phyloP scores from a whole-genome alignment of 2,329 filamentous ascomycete species.

The Paracoccidioides brasiliensis region DNA sequence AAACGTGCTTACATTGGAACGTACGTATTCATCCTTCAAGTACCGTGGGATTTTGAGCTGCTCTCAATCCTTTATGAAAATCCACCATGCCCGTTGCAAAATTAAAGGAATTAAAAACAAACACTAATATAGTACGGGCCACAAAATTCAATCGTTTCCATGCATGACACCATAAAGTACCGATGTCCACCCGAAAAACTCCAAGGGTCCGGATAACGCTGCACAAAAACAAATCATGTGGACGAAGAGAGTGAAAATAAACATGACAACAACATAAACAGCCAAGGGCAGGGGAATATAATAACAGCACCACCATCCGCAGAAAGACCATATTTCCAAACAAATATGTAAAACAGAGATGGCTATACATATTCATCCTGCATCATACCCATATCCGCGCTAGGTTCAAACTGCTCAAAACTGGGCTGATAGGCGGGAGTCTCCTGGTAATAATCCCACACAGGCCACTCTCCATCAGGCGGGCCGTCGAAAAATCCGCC shows the following conservation, averaged over 20 bases:
- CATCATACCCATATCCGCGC: conserved; percentile 7
- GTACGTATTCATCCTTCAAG: not conserved
- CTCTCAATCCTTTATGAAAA: not conserved
- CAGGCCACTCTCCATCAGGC: not conserved
- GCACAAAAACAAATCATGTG: not conserved
- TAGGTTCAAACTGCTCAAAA: not conserved
- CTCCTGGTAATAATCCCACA: not conserved
- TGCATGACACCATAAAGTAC: not conserved
- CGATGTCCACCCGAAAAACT: not conserved
- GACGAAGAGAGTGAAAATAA: not conserved
- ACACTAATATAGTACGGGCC: not conserved
- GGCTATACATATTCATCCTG: conserved; percentile 8
- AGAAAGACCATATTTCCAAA: not conserved
- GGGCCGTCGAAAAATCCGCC: conserved; percentile 30
- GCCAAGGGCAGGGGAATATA: not conserved
- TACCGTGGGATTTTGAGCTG: not conserved
- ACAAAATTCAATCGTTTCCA: not conserved
- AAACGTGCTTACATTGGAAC: not conserved
- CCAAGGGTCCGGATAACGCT: not conserved
- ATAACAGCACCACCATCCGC: not conserved
- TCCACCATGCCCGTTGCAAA: not conserved
- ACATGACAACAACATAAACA: not conserved
- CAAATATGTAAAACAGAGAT: not conserved
- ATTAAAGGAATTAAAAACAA: not conserved
- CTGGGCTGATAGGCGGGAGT: not conserved